These are phyloP conservation scores for Schizochytrium sp. DNA, from an alignment of 108 stramenopile genomes.

Conservation along the genomic window DNA sequence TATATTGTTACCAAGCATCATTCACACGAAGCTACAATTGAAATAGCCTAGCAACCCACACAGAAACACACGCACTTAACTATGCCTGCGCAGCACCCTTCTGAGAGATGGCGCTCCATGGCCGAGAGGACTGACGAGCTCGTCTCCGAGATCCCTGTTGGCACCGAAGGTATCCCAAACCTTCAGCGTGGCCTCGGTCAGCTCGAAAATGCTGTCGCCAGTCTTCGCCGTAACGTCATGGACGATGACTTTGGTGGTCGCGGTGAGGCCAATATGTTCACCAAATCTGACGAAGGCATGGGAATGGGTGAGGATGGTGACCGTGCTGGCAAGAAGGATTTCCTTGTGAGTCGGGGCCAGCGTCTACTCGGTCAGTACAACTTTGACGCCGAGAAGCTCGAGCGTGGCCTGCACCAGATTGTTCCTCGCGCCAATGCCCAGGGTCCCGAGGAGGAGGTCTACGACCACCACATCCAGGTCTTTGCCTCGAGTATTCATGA, in stretches of 20 bases:
- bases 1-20: too few species aligned
- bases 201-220: conserved; percentile 8
- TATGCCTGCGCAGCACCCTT: too few species aligned
- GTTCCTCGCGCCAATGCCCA: conserved; percentile 56
- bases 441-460: conserved; percentile 30
- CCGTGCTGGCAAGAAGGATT: conserved; percentile 51
- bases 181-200: conserved; percentile 20
- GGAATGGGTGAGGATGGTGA: neutral
- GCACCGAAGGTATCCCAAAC: conserved; percentile 35
- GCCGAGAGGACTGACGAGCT: conserved; percentile 29
- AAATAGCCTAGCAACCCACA: too few species aligned
- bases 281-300: conserved; percentile 2
- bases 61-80: too few species aligned
- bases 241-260: conserved; percentile 43
- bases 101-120: conserved; percentile 21
- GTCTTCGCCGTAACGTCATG: neutral
- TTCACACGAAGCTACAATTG: too few species aligned
- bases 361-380: conserved; percentile 43
- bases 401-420: conserved; percentile 40
- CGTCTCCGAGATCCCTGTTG: neutral
- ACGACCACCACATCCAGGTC: conserved; percentile 43
- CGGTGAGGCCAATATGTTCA: conserved; percentile 27
- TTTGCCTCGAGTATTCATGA: conserved; percentile 51
- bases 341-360: conserved; percentile 6
- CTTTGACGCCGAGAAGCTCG: conserved; percentile 49